These are phyloP conservation scores for Lachancea fermentati DNA, from an alignment of 805 yeast species.

Conservation along the genomic window DNA sequence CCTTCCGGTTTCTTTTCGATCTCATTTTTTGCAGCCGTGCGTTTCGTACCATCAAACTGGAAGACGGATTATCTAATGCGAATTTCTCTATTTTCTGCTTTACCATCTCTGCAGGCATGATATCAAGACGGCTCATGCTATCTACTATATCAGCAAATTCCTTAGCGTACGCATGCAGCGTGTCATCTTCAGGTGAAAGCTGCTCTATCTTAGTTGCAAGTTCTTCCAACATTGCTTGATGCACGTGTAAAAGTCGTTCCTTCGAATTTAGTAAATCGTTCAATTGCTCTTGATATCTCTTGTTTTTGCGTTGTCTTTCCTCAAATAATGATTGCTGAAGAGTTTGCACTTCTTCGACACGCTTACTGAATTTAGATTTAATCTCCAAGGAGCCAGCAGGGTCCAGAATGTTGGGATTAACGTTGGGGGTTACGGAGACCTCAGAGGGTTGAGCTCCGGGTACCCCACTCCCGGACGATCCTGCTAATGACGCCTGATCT, in stretches of 20 bases:
- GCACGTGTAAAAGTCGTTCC: conserved; percentile 6
- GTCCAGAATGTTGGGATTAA: too few species aligned
- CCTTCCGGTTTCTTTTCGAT: conserved; percentile 2
- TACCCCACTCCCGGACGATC: too few species aligned
- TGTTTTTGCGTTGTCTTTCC: conserved; percentile 2
- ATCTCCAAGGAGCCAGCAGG: conserved; percentile 1
- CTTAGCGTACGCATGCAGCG: neutral
- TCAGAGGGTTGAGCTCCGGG: too few species aligned
- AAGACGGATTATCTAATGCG: conserved; percentile 5
- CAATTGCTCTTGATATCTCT: conserved; percentile 1
- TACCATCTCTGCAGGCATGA: conserved; percentile 5
- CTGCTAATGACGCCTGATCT: too few species aligned
- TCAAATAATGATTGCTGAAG: conserved; percentile 5
- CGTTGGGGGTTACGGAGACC: too few species aligned
- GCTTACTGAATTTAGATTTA: conserved; percentile 2
- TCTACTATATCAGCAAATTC: conserved; percentile 3
- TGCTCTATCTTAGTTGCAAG: conserved; percentile 1
- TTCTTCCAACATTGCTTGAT: conserved; percentile 2
- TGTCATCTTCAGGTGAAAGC: neutral
- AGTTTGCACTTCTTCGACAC: conserved; percentile 4
- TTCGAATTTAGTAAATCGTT: conserved; percentile 3
- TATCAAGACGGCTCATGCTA: conserved; percentile 3
- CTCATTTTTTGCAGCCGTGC: conserved; percentile 2
- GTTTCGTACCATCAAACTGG: conserved; percentile 1
- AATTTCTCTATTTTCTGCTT: conserved; percentile 3